Percentiles rank a stretch among this genome's conserved stretches.
phyloP scores from a whole-genome alignment of 306 rosid species.

The Sechiopsis laciniata region DNA sequence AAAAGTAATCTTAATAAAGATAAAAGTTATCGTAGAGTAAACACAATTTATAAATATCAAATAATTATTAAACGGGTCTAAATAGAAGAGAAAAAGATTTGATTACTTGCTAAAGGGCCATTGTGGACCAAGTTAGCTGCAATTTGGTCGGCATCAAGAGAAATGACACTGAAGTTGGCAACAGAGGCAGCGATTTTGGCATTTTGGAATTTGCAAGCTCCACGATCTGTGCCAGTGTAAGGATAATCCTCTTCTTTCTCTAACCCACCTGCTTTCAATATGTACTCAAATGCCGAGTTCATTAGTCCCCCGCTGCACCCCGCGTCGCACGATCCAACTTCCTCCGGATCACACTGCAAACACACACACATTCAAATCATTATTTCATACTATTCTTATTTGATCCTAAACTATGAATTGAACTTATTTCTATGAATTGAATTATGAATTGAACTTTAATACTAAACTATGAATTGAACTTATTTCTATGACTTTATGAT shows the following conservation, averaged over 20 bases:
- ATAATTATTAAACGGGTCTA: too few species aligned
- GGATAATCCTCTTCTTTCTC: constrained; percentile 72
- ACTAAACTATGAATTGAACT: too few species aligned
- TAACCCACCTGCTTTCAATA: constrained; percentile 74
- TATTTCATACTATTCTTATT: too few species aligned
- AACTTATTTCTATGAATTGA: too few species aligned
- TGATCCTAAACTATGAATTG: too few species aligned
- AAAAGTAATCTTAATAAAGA: too few species aligned
- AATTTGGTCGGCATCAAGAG: constrained; percentile 78
- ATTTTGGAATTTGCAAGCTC: constrained; percentile 77
- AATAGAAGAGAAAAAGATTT: not conserved
- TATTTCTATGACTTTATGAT: too few species aligned
- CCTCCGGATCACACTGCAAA: constrained; percentile 86
- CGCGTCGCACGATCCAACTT: constrained; percentile 59
- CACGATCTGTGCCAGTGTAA: constrained; percentile 72
- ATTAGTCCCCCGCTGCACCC: constrained; percentile 92
- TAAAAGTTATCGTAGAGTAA: not conserved
- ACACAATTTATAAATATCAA: too few species aligned
- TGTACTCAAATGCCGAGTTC: constrained; percentile 80
- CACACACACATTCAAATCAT: not conserved
- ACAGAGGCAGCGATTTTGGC: constrained; percentile 58
- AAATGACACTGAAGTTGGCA: constrained; percentile 74
- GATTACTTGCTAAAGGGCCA: constrained; percentile 87
- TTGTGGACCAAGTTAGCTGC: constrained; percentile 83
- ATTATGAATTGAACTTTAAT: too few species aligned